Evolutionary conservation across 2,329 filamentous ascomycete genomes (phyloP).

Genomic region (Trichophyton verrucosum): DNA sequence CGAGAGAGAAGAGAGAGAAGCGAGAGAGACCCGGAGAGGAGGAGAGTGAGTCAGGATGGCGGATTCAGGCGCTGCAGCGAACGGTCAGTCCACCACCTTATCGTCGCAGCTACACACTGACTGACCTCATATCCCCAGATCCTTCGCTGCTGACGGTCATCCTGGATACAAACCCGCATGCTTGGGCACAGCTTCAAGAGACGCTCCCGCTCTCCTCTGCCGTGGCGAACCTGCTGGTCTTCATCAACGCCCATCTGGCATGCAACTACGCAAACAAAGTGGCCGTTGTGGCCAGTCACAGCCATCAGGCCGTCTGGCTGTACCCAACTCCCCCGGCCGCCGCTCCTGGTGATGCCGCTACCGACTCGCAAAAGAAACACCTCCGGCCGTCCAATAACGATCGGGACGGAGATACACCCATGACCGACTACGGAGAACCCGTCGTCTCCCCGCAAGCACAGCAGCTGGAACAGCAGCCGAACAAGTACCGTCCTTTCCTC

Average conservation of each 20-base stretch:
- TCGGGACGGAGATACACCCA: constrained; percentile 44
- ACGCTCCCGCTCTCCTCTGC: constrained; percentile 70
- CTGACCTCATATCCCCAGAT: constrained; percentile 23
- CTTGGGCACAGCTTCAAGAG: constrained; percentile 68
- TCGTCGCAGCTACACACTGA: background rate
- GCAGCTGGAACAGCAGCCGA: constrained; percentile 41
- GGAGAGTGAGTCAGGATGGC: background rate
- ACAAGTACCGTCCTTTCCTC: constrained; percentile 89
- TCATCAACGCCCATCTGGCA: constrained; percentile 90
- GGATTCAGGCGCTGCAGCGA: background rate
- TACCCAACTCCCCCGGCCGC: constrained; percentile 51
- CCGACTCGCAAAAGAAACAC: constrained; percentile 4
- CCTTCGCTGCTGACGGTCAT: constrained; percentile 83
- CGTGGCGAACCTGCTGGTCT: constrained; percentile 81
- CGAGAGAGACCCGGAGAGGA: no score
- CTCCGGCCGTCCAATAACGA: constrained; percentile 13
- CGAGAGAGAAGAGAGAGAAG: background rate
- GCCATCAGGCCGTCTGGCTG: constrained; percentile 74
- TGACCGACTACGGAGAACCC: constrained; percentile 36
- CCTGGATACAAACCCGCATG: constrained; percentile 91
- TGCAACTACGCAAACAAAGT: constrained; percentile 90
- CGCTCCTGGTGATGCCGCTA: background rate
- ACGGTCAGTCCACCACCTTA: background rate
- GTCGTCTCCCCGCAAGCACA: constrained; percentile 20
- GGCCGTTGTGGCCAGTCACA: constrained; percentile 80